Evolutionary conservation across 768 basidiomycete species (phyloP), one percentile per base, ranked within the genome.

Genomic region (Boletellus sp.): DNA sequence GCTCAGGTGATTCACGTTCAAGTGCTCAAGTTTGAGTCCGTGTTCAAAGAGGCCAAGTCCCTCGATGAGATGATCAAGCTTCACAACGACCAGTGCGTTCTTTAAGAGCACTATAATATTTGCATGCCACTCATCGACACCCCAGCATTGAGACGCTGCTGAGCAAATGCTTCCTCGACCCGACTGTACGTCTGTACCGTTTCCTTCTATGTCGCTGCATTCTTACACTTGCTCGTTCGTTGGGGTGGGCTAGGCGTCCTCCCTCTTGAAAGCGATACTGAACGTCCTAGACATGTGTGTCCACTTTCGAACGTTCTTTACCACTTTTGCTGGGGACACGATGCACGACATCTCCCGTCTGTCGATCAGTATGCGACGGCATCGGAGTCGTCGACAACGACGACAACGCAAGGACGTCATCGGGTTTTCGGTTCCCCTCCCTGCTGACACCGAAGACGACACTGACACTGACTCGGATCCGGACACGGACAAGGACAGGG

Each of bases 1-100:
- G 16, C 47, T 41, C 43, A 89, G 88, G 87, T 90, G 43, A 73
- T 91, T 39, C 81, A 89, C 54, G 70, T 76, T 4, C 79, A 85
- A 68, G 70, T 85, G 3, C 59, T 72, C 37, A 70, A 72, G 46
- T 89, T 91, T 54, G 84, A 84, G 50, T 68, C 78, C 7, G 72
- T 63, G 3, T 73, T 91, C 43, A 66, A 66, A 19, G 59, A 70
- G 19, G 81, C 79, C 1, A 73, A 70, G 46, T 88, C 87, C 3
- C 72, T 93, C 13, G 90, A 91, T 57, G 84, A 89, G 48, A 85
- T 90, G 74, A 84, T 91, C 41, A 67, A 67, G 28, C 52, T 84
- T 12, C 90, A 92, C 58, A 74, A 81, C 28, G 75, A 80, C 23
- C 83, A 90, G 89, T 90, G 55, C 56, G 87, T 70, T 45, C 26